Base-by-base conservation (phyloP, 371 early-diverging fungal genomes). In the Mucor saturninus region DNA sequence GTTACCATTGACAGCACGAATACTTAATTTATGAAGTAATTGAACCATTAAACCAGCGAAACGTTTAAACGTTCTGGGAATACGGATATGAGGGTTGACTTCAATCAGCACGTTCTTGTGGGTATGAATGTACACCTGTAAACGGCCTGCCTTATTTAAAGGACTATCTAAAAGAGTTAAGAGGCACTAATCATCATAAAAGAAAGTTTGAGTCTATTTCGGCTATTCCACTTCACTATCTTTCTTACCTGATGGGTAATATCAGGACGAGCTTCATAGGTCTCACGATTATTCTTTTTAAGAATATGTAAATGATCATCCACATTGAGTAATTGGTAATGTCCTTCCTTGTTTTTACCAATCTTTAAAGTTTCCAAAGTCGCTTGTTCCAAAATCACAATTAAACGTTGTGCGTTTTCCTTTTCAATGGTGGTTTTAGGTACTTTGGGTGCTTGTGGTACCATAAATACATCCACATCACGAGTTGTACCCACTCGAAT, bases 21-120 rank as follows among this genome's bases (percentile, higher is more conserved):
- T 98, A 59, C 92, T 91, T 68, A 98, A 75, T 76, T 98, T 98
- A 77, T 98, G 98, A 52, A 98, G 86, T 60, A 99, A 85, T 88
- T 99, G 97, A 29, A 98, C 87, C 92, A 98, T 95, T 55, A 99
- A 81, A 43, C 99, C 99, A 59, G 93, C 91, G 80, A 99, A 99
- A 65, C 99, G 92, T 80, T 95, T 96, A 73, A 95, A 98, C 8
- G 98, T 98, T 77, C 99, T 84, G 26, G 99, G 99, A 69, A 99
- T 98, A 68, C 99, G 89, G 59, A 95, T 95, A 62, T 95, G 93
- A 54, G 98, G 98, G 72, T 95, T 96, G 56, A 99, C 91, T 85
- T 98, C 98, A 56, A 99, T 97, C 54, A 99, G 84, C 9, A 95
- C 97, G 66, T 95, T 94, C 74, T 91, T 93, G 59, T 90, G 86